Evolutionary conservation across 768 basidiomycete species (phyloP), one percentile per base, ranked within the genome.

Genomic region (Suillus occidentalis): DNA sequence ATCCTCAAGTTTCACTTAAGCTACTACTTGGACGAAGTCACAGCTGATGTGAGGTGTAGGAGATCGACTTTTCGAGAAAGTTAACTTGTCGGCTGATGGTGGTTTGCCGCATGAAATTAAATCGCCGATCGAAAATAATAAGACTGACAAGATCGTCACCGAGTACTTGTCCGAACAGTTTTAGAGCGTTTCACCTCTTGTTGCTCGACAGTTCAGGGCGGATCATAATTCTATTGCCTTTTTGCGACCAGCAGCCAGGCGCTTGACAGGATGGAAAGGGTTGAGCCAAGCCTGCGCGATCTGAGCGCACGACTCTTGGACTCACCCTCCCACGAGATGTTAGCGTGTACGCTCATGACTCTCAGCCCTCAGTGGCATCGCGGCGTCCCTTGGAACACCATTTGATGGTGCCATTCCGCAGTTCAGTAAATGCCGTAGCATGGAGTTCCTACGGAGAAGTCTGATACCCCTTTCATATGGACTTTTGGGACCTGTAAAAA

Each of bases 391-490:
- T 55, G 31, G 18, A 13, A 34, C 20, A 55, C 31, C 6, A 55
- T 55, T 55, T 55, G 31, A 34, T 55, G 18, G 18, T 31, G 18
- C 18, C 10, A 53, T 34, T 34, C 53, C 53, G 53, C 31, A 20
- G 53, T 55, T 12, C 53, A 55, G 53, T 34, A n/a, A 55, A 55
- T 34, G 53, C 53, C 53, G 53, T 34, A n/a, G 28, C 53, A 31
- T n/a, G 53, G 53, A 55, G 52, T 31, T 53, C 22, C 13, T 50
- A 25, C 49, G 18, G 53, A 34, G 53, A 55, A 55, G 20, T 34
- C 52, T 53, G 52, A 53, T 20, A 34, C 53, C 53, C 52, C 31
- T 55, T 55, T 55, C 31, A 34, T 55, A 55, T 55, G 53, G 52
- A 6, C 52, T 10, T 53, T 53, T 20, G 28, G 53, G 31, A 12